phyloP scores from a whole-genome alignment of 768 basidiomycete species.

The Lanmaoa pseudosensibilis region DNA sequence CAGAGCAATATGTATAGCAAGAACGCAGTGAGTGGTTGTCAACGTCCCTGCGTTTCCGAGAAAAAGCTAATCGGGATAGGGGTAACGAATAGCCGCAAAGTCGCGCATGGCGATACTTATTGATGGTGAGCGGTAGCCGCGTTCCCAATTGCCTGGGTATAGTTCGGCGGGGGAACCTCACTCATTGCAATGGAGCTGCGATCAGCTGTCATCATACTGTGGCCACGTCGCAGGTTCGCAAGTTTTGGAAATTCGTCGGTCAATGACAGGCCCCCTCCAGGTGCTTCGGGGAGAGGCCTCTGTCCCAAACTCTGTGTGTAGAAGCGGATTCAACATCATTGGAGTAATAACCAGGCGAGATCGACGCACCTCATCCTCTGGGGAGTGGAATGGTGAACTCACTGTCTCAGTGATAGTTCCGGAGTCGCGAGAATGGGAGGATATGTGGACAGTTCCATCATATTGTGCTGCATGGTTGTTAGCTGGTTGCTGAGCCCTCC shows the following conservation, averaged over 20 bases:
- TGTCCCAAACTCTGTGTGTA: constrained; percentile 7
- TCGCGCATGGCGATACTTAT: background rate
- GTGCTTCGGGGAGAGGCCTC: constrained; percentile 26
- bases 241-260: constrained; percentile 18
- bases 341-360: background rate
- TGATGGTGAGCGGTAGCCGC: background rate
- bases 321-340: background rate
- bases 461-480: background rate
- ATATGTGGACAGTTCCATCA: background rate
- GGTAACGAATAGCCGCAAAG: background rate
- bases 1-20: background rate
- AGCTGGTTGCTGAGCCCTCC: constrained; percentile 7
- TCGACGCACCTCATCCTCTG: constrained; percentile 21
- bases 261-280: constrained; percentile 17
- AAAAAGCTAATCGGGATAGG: background rate
- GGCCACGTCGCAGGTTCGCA: constrained; percentile 1
- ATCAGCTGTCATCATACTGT: constrained; percentile 1
- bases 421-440: constrained; percentile 13
- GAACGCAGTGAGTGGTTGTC: background rate
- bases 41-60: background rate
- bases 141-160: constrained; percentile 19
- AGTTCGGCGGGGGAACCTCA: constrained; percentile 28
- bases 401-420: constrained; percentile 5
- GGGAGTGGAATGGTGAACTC: background rate
- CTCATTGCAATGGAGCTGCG: constrained; percentile 13